Percentiles rank a stretch among this genome's conserved stretches.
Evolutionary conservation across 192 early-diverging fungal genomes (phyloP).

Genomic region (Coemansia umbellata): DNA sequence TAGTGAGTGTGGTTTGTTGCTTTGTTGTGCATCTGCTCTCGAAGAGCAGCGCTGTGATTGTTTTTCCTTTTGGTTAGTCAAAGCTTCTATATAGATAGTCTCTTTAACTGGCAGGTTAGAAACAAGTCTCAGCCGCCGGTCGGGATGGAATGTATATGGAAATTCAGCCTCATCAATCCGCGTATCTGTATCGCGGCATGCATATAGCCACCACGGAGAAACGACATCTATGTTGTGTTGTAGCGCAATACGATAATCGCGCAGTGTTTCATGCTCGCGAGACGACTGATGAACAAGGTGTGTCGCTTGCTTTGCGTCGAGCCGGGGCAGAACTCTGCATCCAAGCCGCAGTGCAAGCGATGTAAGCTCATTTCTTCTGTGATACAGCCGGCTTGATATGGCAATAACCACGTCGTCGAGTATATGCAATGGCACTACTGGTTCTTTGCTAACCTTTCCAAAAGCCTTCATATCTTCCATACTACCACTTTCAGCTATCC

Average conservation of each 20-base stretch:
- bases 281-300: constrained; percentile 50
- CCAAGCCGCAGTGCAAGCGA: constrained; percentile 31
- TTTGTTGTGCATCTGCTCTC: too few relatives aligned
- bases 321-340: constrained; percentile 22
- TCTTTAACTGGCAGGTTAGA: constrained; percentile 11
- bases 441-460: not conserved
- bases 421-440: not conserved
- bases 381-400: constrained; percentile 31
- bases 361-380: constrained; percentile 34
- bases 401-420: constrained; percentile 32
- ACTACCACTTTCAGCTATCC: not conserved
- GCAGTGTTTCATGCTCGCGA: constrained; percentile 33
- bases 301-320: constrained; percentile 28
- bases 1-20: too few relatives aligned
- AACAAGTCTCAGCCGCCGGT: constrained; percentile 30
- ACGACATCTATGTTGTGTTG: constrained; percentile 26
- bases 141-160: constrained; percentile 42
- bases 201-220: constrained; percentile 53
- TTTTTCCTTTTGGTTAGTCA: too few relatives aligned
- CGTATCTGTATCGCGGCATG: constrained; percentile 22
- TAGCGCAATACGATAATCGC: constrained; percentile 30
- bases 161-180: constrained; percentile 28
- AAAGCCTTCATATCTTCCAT: not conserved
- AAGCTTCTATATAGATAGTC: too few relatives aligned
- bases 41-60: too few relatives aligned